Conservation (phyloP, 192 early-diverging fungal genomes). For the Gryganskiella cystojenkinii region DNA sequence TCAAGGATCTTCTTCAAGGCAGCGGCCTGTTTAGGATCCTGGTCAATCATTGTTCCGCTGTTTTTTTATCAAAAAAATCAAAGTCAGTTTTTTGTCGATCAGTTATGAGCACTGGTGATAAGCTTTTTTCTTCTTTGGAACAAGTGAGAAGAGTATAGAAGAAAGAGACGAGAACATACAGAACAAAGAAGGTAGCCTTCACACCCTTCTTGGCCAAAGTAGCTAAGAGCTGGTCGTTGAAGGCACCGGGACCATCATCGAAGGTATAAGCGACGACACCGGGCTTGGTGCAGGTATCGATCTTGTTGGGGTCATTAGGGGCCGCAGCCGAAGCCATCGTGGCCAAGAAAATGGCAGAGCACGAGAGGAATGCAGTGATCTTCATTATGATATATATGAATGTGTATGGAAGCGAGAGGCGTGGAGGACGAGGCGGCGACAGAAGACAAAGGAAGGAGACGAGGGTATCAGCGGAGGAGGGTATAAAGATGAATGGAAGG, state of each 20-base stretch:
- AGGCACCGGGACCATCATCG: slow-evolving; percentile 66
- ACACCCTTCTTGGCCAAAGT: slow-evolving; percentile 56
- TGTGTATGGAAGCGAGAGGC: not conserved
- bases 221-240: slow-evolving; percentile 59
- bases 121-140: too few relatives aligned
- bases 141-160: too few relatives aligned
- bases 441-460: not conserved
- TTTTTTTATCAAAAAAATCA: too few relatives aligned
- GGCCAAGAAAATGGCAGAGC: slow-evolving; percentile 10
- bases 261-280: slow-evolving; percentile 64
- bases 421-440: not conserved
- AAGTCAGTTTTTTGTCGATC: too few relatives aligned
- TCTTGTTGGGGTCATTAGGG: not conserved
- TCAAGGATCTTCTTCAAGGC: slow-evolving; percentile 26
- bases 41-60: slow-evolving; percentile 9
- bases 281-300: slow-evolving; percentile 17
- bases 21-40: not conserved
- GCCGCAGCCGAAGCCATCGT: not conserved
- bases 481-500: not conserved
- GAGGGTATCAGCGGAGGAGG: not conserved
- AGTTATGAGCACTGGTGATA: too few relatives aligned
- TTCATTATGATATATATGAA: slow-evolving; percentile 17
- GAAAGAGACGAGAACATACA: slow-evolving; percentile 38
- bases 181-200: slow-evolving; percentile 71
- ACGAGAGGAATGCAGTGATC: slow-evolving; percentile 10